Percentiles rank a stretch among this genome's conserved stretches.
Conservation (phyloP, 306 rosid species). For the Cotoneaster glaucophyllus region DNA sequence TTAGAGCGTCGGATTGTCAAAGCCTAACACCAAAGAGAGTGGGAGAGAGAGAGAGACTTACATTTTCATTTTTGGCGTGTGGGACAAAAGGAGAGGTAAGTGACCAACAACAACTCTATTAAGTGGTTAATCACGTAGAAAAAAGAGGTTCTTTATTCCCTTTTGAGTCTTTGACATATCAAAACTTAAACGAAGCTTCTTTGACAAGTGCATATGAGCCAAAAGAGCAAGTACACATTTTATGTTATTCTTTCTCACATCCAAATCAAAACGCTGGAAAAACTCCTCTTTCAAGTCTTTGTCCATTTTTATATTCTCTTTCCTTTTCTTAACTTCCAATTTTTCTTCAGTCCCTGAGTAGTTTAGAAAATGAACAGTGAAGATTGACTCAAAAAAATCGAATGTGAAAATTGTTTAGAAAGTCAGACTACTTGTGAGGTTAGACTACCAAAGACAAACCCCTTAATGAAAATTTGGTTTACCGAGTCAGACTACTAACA, state of each 20-base stretch:
- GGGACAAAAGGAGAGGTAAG: not conserved
- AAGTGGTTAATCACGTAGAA: not conserved
- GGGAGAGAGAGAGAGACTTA: not conserved
- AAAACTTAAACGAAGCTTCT: not conserved
- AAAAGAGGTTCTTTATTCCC: not conserved
- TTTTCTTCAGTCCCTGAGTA: not conserved
- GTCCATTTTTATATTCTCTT: not conserved
- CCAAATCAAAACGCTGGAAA: not conserved
- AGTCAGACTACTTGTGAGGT: not conserved
- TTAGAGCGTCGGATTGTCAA: not conserved
- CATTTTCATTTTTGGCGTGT: not conserved
- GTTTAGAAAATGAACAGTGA: fast-evolving
- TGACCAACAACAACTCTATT: not conserved
- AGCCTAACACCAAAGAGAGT: not conserved
- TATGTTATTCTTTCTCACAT: not conserved
- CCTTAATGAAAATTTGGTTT: too few relatives aligned
- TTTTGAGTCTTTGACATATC: not conserved
- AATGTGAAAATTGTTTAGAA: too few relatives aligned
- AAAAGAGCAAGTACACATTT: not conserved
- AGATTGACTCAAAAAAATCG: not conserved
- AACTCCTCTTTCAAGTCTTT: not conserved
- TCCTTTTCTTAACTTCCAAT: not conserved
- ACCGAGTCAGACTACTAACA: too few relatives aligned
- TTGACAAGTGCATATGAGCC: not conserved
- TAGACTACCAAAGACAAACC: not conserved